Evolutionary conservation across 345 rosid genomes (phyloP).

Genomic region (Noccaea bulbosa): DNA sequence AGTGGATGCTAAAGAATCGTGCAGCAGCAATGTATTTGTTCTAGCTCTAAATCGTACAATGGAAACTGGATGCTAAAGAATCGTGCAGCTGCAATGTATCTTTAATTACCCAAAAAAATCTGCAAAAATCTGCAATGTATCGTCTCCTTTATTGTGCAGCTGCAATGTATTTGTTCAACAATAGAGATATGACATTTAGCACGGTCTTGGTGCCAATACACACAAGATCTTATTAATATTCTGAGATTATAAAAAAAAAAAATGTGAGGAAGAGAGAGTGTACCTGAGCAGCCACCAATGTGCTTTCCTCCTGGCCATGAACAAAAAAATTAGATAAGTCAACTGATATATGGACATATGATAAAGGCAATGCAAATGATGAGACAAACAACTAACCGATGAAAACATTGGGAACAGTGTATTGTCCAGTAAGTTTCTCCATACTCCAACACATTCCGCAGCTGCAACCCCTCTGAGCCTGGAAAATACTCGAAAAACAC

Average conservation of each 20-base stretch:
- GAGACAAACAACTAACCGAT: conserved; percentile 65
- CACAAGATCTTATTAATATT: not conserved
- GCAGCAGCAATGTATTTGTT: too few species aligned
- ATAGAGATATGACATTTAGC: conserved; percentile 15
- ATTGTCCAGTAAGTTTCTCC: conserved; percentile 91
- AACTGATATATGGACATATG: not conserved
- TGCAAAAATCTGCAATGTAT: too few species aligned
- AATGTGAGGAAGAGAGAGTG: conserved; percentile 11
- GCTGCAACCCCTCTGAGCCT: conserved; percentile 84
- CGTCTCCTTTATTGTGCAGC: conserved; percentile 72
- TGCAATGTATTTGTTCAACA: conserved; percentile 70
- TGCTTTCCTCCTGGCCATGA: conserved; percentile 79
- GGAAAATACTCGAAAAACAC: conserved; percentile 18
- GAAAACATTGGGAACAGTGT: conserved; percentile 93
- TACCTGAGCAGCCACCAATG: conserved; percentile 99
- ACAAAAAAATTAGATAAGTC: conserved; percentile 12
- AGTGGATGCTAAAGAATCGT: too few species aligned
- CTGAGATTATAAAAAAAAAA: not conserved
- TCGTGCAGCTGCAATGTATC: too few species aligned
- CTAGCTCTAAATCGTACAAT: too few species aligned
- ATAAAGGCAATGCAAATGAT: not conserved
- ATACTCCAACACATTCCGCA: conserved; percentile 76
- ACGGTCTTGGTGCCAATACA: not conserved
- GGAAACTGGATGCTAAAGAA: too few species aligned
- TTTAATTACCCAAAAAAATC: too few species aligned